A percentile compares a stretch with the other conserved stretches of the same genome.
phyloP scores from a whole-genome alignment of 495 filamentous ascomycete species.

The Aspergillus nidulans region DNA sequence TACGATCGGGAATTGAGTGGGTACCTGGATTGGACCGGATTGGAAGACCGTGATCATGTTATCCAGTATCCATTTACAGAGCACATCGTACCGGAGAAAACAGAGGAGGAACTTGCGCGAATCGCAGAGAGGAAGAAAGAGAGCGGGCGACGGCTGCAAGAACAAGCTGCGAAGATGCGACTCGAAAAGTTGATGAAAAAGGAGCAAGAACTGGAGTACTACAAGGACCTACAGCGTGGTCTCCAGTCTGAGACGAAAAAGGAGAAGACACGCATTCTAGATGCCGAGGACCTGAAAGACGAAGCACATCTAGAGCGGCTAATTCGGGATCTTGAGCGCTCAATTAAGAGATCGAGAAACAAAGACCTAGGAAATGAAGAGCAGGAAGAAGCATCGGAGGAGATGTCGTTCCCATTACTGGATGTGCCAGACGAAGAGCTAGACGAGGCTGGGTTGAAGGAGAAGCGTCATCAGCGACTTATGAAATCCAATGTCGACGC shows the following conservation, averaged over 20 bases:
- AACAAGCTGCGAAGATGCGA: conserved; percentile 95
- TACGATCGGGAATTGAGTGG: conserved; percentile 70
- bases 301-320: conserved; percentile 74
- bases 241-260: conserved; percentile 76
- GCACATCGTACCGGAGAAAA: conserved; percentile 81
- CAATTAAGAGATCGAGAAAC: conserved; percentile 80
- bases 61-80: conserved; percentile 93
- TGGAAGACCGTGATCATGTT: conserved; percentile 83
- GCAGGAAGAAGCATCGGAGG: conserved; percentile 68
- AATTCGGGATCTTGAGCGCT: conserved; percentile 82
- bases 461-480: conserved; percentile 85
- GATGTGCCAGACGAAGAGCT: conserved; percentile 88
- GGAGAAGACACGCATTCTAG: conserved; percentile 76
- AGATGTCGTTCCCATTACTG: conserved; percentile 78
- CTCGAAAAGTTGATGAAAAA: conserved; percentile 91
- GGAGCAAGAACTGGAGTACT: conserved; percentile 92
- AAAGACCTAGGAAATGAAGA: conserved; percentile 86
- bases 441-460: conserved; percentile 82
- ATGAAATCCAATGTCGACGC: conserved; percentile 94
- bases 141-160: conserved; percentile 83
- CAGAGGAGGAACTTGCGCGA: conserved; percentile 81
- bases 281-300: conserved; percentile 87
- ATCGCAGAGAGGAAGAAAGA: conserved; percentile 92
- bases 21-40: conserved; percentile 80
- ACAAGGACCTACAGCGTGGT: conserved; percentile 69